Conservation (phyloP, 2,329 filamentous ascomycete genomes). For the Periconia macrospinosa region DNA sequence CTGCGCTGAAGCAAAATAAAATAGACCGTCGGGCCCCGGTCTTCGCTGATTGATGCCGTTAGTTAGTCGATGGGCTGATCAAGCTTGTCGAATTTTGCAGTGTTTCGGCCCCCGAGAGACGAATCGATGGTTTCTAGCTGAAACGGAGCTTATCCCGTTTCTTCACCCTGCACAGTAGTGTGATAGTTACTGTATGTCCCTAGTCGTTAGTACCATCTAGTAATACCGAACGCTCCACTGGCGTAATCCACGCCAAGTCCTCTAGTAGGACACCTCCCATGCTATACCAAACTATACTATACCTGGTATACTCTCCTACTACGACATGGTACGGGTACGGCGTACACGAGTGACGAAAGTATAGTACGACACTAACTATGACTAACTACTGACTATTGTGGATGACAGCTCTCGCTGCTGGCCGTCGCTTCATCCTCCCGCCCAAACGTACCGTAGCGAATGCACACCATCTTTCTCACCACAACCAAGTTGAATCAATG, state of each 20-base stretch:
- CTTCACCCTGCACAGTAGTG: neutral
- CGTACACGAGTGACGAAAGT: too few species aligned
- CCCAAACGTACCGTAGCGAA: neutral
- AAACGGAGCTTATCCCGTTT: conserved; percentile 12
- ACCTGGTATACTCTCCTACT: too few species aligned
- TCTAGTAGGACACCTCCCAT: too few species aligned
- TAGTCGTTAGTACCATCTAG: too few species aligned
- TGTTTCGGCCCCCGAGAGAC: conserved; percentile 26
- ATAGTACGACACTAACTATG: too few species aligned
- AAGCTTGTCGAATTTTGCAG: conserved; percentile 8
- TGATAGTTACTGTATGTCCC: neutral
- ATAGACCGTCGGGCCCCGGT: too few species aligned
- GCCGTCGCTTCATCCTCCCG: conserved; percentile 8
- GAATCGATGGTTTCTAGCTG: conserved; percentile 7
- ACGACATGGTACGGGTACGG: too few species aligned
- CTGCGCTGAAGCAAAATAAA: neutral
- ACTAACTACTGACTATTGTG: too few species aligned
- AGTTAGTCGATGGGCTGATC: neutral
- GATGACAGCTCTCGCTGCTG: neutral
- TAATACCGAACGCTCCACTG: too few species aligned
- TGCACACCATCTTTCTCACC: neutral
- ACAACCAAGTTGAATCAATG: neutral
- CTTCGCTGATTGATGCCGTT: neutral
- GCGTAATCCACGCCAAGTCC: too few species aligned
- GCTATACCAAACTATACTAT: too few species aligned